Percentiles rank a stretch among this genome's conserved stretches.
Evolutionary conservation across 2,329 filamentous ascomycete species (phyloP).

Genomic region (Pseudocercospora cruenta): DNA sequence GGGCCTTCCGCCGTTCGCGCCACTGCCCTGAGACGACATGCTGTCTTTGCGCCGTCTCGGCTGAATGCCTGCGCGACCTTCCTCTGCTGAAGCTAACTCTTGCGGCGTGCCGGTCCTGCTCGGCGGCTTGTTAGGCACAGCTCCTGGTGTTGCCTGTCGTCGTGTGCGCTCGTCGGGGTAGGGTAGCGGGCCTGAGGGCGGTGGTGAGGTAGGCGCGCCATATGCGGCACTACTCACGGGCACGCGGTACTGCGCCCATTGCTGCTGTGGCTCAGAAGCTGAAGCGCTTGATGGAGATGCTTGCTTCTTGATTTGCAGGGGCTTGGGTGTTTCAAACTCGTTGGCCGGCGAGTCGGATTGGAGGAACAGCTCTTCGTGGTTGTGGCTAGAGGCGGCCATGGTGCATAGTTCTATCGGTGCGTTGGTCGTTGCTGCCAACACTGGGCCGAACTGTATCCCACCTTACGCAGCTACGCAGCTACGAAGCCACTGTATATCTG

Average conservation of each 20-base stretch:
- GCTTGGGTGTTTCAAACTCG: conserved; percentile 33
- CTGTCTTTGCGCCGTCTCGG: conserved; percentile 32
- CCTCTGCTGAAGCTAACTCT: conserved; percentile 30
- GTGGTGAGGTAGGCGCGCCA: conserved; percentile 38
- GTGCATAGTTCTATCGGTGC: conserved; percentile 11
- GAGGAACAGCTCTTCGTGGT: conserved; percentile 30
- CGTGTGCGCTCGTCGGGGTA: conserved; percentile 36
- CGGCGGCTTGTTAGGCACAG: conserved; percentile 20
- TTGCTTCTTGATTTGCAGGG: conserved; percentile 39
- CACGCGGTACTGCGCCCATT: conserved; percentile 41
- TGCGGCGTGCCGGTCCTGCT: conserved; percentile 34
- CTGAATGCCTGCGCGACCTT: conserved; percentile 27
- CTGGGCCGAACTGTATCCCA: neutral
- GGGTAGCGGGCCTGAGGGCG: conserved; percentile 36
- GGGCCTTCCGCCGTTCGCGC: conserved; percentile 37
- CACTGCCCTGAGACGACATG: conserved; percentile 38
- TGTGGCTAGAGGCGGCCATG: conserved; percentile 22
- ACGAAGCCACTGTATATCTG: neutral
- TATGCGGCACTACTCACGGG: conserved; percentile 36
- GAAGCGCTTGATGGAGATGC: conserved; percentile 21
- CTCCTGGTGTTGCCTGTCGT: conserved; percentile 25
- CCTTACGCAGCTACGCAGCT: neutral
- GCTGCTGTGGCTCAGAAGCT: conserved; percentile 32
- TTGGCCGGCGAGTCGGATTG: conserved; percentile 21
- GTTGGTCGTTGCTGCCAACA: conserved; percentile 7